Percentiles rank a stretch among this genome's conserved stretches.
Conservation (phyloP, 2,329 filamentous ascomycete genomes). For the Fulvia fulva region DNA sequence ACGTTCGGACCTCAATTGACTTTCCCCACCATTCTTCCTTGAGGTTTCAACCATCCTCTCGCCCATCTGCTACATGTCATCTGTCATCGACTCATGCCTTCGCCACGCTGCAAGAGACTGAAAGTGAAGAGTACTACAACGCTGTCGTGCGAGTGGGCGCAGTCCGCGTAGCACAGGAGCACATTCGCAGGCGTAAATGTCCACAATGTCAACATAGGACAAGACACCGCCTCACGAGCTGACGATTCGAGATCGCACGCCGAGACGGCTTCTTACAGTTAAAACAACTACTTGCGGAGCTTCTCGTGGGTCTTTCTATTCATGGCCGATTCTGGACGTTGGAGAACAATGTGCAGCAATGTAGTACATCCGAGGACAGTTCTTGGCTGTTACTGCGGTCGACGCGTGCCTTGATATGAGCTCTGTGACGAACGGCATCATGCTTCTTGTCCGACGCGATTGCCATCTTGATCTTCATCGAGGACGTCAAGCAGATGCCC, state of each 20-base stretch:
- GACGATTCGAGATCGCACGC: neutral
- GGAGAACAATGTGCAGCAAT: neutral
- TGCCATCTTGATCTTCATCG: neutral
- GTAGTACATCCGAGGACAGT: neutral
- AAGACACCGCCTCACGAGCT: neutral
- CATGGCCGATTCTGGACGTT: neutral
- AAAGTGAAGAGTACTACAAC: neutral
- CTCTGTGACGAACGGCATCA: neutral
- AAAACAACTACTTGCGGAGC: neutral
- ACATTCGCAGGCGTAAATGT: neutral
- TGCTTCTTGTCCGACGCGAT: neutral
- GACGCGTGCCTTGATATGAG: neutral
- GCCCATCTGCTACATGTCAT: neutral
- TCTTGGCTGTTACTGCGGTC: neutral
- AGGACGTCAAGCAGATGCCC: neutral
- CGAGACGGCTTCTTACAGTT: neutral
- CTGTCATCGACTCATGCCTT: neutral
- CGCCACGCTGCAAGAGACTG: neutral
- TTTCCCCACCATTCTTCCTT: neutral
- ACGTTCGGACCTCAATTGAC: too few species aligned
- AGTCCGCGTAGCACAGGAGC: neutral
- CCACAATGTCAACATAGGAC: neutral
- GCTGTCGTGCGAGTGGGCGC: neutral
- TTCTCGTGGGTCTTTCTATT: neutral
- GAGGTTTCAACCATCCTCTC: neutral